Base-by-base conservation (phyloP, 768 basidiomycete genomes). In the Mrakia hoshinonis region DNA sequence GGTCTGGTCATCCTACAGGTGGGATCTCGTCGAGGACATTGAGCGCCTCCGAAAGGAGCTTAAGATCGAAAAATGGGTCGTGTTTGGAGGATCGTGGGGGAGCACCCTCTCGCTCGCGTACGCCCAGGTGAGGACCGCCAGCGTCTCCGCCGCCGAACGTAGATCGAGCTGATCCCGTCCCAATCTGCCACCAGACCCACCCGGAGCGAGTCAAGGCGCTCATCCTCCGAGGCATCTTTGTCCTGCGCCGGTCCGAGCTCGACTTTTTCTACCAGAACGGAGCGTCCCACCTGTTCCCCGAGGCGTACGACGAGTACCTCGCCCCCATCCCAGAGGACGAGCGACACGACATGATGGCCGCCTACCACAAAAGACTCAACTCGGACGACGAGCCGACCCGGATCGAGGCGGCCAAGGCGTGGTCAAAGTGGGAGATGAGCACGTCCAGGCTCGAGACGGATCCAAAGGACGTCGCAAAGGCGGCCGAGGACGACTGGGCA, bases 251-350 rank as follows among this genome's bases (percentile, higher is more conserved):
- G 82, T 82, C 87, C 75, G 93, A 97, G 80, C 84, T 96, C 49
- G 84, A 85, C 24, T 97, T 93, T 82, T 95, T 96, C 82, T 96
- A 94, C 79, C 92, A 93, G 26, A 85, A 89, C 2, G 91, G 91
- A 18, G 81, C 90, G 13, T 87, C 87, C 5, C 87, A 89, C 77
- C 79, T 77, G 38, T 92, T 92, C 83, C 90, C 91, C 0, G 89
- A 92, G 80, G 90, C 91, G 75, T 95, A 91, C 91, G 88, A 92
- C 22, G 89, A 89, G 70, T 97, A 87, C 78, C 49, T 91, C 68
- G 85, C 85, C 1, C 87, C 86, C 1, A 92, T 96, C 68, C 90
- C 93, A 2, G 88, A 90, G 76, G 78, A 83, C 5, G 87, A 95
- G 78, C 85, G 89, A n/a, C 79, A 83, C 39, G 90, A 95, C 76